Base-by-base conservation (phyloP, 2,329 filamentous ascomycete species). In the Phialophora expanda region DNA sequence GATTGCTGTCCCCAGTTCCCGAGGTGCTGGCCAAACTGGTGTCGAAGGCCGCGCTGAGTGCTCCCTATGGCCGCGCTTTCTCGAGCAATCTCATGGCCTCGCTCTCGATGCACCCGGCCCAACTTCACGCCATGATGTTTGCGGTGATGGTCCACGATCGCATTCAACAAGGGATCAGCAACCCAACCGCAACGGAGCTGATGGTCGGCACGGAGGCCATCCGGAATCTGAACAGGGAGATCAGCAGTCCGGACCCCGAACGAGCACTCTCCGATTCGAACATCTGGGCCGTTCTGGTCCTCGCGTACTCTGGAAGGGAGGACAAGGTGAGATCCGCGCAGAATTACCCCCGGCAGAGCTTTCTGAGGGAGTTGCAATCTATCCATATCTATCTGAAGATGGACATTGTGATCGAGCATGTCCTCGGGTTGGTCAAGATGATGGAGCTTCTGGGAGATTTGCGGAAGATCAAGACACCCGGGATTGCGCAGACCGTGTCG, bases 381-480 rank as follows among this genome's bases (percentile, higher is more conserved):
- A 61, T 78, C 3, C 73, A 77, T 56, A 72, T 78, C 11, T 78
- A 78, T 57, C 75, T 76, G 22, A 57, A 50, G 61, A 70, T 77
- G n/a, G 70, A 69, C 12, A 74, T 76, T 5, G 77, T 78, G 51
- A 69, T 76, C 48, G 70, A 76, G 3, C 77, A 78, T 66, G 66
- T 76, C 12, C 66, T 71, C 34, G 77, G 76, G 1, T 60, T 78
- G 44, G 63, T 75, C 3, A 73, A 77, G 58, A 69, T 78, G 64
- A 66, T 80, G 44, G 72, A 75, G 22, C 53, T 77, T 8, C 73
- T 74, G 32, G 78, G 78, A 5, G 78, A 78, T 0, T 61, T 80
- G 20, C 65, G 73, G 4, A 74, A 75, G 9, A 74, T 80, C 32
- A 72, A 70, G 34, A 69, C 77, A 17, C 74, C 74, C 4, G 77